phyloP scores from a whole-genome alignment of 768 basidiomycete species.

The Boletus edulis region DNA sequence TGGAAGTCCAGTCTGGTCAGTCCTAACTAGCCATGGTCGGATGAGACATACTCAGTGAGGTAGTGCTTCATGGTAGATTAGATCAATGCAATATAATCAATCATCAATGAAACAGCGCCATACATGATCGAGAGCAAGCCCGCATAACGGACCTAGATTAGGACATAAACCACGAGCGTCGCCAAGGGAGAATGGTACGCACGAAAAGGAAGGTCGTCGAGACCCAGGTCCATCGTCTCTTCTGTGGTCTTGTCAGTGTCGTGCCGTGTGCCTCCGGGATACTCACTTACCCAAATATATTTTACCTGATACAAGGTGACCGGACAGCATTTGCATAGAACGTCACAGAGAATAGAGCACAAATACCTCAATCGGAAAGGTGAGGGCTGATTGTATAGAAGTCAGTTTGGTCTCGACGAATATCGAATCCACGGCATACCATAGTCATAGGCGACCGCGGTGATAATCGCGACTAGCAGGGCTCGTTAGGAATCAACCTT shows the following conservation, averaged over 20 bases:
- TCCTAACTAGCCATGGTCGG: neutral
- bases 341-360: neutral
- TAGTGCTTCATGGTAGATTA: neutral
- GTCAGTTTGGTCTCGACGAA: neutral
- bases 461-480: neutral
- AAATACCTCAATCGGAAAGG: conserved; percentile 7
- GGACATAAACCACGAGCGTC: too few relatives aligned
- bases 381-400: conserved; percentile 1
- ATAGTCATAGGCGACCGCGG: neutral
- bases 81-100: neutral
- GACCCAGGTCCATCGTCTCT: conserved; percentile 5
- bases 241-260: neutral
- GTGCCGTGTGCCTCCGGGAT: too few relatives aligned
- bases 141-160: conserved; percentile 10
- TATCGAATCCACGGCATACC: neutral
- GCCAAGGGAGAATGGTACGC: neutral
- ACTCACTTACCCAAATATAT: conserved; percentile 4
- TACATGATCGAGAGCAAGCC: conserved; percentile 3
- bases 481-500: neutral
- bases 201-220: conserved; percentile 5
- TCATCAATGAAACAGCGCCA: neutral
- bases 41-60: neutral
- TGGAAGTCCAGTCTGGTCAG: neutral
- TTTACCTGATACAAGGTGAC: neutral
- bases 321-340: neutral